Evolutionary conservation across 2,329 filamentous ascomycete genomes (phyloP).

Genomic region (Pseudogymnoascus sp.): DNA sequence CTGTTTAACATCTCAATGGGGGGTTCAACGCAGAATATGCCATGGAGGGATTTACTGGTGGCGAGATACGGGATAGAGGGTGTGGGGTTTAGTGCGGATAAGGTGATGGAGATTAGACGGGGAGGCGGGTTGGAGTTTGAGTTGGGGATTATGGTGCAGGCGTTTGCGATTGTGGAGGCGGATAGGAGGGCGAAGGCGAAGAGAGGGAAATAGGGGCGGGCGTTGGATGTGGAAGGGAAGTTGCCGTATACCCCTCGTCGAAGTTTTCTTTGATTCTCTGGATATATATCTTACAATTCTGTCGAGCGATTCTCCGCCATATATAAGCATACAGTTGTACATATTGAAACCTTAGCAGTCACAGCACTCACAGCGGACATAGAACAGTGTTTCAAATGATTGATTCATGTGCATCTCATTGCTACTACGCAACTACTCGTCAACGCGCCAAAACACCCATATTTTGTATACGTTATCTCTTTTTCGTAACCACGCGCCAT

Average conservation of each 20-base stretch:
- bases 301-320: not conserved
- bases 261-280: not conserved
- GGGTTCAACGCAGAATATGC: not conserved
- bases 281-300: not conserved
- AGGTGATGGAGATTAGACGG: not conserved
- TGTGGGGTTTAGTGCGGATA: not conserved
- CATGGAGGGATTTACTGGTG: not conserved
- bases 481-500: constrained; percentile 6
- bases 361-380: not conserved
- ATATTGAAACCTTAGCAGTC: not conserved
- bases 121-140: not conserved
- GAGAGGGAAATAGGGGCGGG: not conserved
- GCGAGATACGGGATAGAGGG: not conserved
- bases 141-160: not conserved
- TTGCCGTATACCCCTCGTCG: not conserved
- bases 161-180: not conserved
- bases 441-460: constrained; percentile 7
- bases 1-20: not conserved
- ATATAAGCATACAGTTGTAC: not conserved
- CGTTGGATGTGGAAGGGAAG: not conserved
- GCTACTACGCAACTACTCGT: constrained; percentile 1
- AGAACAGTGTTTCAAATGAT: not conserved
- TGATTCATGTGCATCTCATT: constrained; percentile 3
- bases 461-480: not conserved
- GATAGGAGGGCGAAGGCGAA: not conserved